Base-by-base conservation (phyloP, 768 basidiomycete genomes). In the Kwoniella botswanensis region DNA sequence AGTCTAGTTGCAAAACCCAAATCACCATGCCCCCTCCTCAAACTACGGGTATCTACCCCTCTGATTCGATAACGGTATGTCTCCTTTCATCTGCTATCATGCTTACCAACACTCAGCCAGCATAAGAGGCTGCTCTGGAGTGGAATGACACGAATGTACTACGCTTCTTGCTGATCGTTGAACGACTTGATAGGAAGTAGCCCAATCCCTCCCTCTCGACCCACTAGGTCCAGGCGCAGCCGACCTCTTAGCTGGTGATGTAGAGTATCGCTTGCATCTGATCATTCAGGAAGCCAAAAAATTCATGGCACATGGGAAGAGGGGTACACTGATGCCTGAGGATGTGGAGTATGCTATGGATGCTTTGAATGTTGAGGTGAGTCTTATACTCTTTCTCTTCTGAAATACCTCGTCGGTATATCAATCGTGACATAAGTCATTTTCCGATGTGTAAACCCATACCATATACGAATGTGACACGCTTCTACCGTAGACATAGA, bases 281-380 rank as follows among this genome's bases (percentile, higher is more conserved):
- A 91, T 98, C 53, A 88, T 68, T 15, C 85, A 95, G 91, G 96
- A 98, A 88, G 94, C 96, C 10, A 90, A 94, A 26, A 91, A 95
- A 63, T 99, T 96, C 84, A 97, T 96, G 93, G 89, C 94, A 24
- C 94, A 98, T 83, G 92, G 92, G 6, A 89, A 92, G 68, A 87
- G 97, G 65, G 93, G 92, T n/a, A 92, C 92, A 0, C 87, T 99
- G 83, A 92, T 90, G 10, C 92, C 94, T 6, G 87, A 90, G 24
- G 97, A 99, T 85, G 90, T 98, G 68, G 95, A 98, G 84, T 90
- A 93, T 72, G 97, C 97, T 1, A 86, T 99, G 58, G 92, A 93
- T 71, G 93, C 93, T 1, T 88, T 96, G 55, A 98, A 98, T 85
- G 93, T 98, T 74, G 97, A 98, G 76, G 85, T 85, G 56, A 71